Percentiles rank a stretch among this genome's conserved stretches.
These are phyloP conservation scores for Phanerochaete sordida DNA, from an alignment of 768 basidiomycete species.

Conservation along the genomic window DNA sequence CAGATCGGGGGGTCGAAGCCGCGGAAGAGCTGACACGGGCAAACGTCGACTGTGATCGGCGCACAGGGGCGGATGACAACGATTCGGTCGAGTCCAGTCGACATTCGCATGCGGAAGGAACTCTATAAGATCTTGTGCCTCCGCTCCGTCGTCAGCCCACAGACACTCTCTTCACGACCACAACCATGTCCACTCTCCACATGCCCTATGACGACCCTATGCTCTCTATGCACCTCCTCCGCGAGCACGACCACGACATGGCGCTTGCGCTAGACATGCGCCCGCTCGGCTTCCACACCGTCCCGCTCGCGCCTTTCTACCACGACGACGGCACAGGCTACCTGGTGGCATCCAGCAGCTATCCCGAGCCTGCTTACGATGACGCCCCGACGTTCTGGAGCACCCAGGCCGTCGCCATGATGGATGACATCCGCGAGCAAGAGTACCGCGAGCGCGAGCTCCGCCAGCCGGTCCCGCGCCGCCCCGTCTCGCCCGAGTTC, in stretches of 20 bases:
- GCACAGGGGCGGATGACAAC: neutral
- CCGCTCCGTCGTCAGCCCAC: constrained; percentile 9
- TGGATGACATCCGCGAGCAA: no score
- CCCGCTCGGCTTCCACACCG: no score
- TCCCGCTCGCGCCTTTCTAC: no score
- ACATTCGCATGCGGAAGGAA: neutral
- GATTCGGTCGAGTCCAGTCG: constrained; percentile 2
- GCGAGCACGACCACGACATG: constrained; percentile 12
- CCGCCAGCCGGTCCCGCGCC: neutral
- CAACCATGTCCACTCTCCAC: constrained; percentile 17
- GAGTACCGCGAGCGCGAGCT: no score
- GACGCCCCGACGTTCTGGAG: no score
- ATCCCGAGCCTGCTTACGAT: no score
- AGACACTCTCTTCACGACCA: constrained; percentile 1
- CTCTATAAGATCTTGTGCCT: constrained; percentile 7
- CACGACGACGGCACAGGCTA: no score
- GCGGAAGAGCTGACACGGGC: neutral
- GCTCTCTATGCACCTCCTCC: constrained; percentile 6
- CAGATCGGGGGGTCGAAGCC: neutral
- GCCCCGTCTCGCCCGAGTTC: neutral
- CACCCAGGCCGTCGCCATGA: no score
- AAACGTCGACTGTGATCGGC: constrained; percentile 7
- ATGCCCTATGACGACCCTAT: constrained; percentile 19
- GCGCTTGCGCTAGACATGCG: constrained; percentile 14
- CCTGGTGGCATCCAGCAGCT: no score